A percentile compares a stretch with the other conserved stretches of the same genome.
phyloP scores from a whole-genome alignment of 1,284 basidiomycete genomes.

The Papiliotrema nemorosa region DNA sequence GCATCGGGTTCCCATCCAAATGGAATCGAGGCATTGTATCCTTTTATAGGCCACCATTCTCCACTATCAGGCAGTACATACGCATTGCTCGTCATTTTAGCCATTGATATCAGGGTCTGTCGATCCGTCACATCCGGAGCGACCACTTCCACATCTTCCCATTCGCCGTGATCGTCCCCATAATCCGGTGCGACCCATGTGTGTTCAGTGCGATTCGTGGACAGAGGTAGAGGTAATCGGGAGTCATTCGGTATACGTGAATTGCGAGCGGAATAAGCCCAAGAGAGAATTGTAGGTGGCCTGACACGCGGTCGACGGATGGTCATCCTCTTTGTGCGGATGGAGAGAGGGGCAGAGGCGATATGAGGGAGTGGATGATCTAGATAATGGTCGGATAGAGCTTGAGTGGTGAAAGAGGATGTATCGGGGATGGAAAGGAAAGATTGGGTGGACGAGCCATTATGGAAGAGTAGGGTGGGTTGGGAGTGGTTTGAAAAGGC shows the following conservation, averaged over 20 bases:
- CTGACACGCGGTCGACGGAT: conserved; percentile 36
- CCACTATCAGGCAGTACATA: conserved; percentile 63
- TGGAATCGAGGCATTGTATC: conserved; percentile 67
- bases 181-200: conserved; percentile 33
- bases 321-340: conserved; percentile 30
- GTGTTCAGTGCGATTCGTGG: conserved; percentile 2
- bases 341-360: conserved; percentile 12
- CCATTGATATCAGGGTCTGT: conserved; percentile 73
- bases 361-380: conserved; percentile 13
- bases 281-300: conserved; percentile 39
- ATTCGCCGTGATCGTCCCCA: conserved; percentile 32
- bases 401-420: conserved; percentile 1
- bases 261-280: conserved; percentile 26
- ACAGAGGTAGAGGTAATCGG: not conserved
- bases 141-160: conserved; percentile 54
- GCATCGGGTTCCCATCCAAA: conserved; percentile 88
- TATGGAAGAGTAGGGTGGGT: conserved; percentile 21
- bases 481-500: conserved; percentile 8
- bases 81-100: conserved; percentile 93
- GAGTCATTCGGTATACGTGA: conserved; percentile 4
- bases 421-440: conserved; percentile 13
- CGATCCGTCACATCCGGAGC: conserved; percentile 65
- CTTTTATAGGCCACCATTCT: conserved; percentile 72
- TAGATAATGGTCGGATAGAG: conserved; percentile 1
- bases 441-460: conserved; percentile 13